A percentile compares a stretch with the other conserved stretches of the same genome.
Evolutionary conservation across 164 flowering plant genomes (phyloP).

Genomic region (Kalanchoe fedtschenkoi): DNA sequence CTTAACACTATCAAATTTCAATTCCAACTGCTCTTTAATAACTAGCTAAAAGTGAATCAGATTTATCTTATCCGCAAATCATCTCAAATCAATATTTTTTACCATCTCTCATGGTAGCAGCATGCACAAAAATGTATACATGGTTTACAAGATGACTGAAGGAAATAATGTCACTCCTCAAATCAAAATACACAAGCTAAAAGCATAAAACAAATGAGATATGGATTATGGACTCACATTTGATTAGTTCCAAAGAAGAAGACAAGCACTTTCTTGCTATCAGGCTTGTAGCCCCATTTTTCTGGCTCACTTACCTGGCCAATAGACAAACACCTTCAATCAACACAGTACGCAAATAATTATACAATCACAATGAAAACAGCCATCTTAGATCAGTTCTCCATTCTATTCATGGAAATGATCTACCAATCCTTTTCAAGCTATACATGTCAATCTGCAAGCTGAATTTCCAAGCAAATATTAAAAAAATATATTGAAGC

Average conservation of each 20-base stretch:
- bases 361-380: not conserved
- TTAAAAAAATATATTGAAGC: not conserved
- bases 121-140: not conserved
- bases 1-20: not conserved
- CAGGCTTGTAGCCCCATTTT: conserved; percentile 73
- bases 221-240: conserved; percentile 53
- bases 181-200: not conserved
- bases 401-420: not conserved
- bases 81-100: not conserved
- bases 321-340: not conserved
- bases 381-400: not conserved
- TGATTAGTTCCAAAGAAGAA: conserved; percentile 92
- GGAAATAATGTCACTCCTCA: not conserved
- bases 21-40: not conserved
- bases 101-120: not conserved
- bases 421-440: not conserved
- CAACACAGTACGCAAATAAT: not conserved
- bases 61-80: not conserved
- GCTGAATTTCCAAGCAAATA: not conserved
- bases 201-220: not conserved
- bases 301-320: conserved; percentile 88
- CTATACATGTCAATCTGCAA: not conserved
- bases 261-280: conserved; percentile 77
- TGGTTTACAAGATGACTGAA: not conserved
- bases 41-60: not conserved